These are phyloP conservation scores for Dentipellis sp. DNA, from an alignment of 768 basidiomycete species.

Conservation along the genomic window DNA sequence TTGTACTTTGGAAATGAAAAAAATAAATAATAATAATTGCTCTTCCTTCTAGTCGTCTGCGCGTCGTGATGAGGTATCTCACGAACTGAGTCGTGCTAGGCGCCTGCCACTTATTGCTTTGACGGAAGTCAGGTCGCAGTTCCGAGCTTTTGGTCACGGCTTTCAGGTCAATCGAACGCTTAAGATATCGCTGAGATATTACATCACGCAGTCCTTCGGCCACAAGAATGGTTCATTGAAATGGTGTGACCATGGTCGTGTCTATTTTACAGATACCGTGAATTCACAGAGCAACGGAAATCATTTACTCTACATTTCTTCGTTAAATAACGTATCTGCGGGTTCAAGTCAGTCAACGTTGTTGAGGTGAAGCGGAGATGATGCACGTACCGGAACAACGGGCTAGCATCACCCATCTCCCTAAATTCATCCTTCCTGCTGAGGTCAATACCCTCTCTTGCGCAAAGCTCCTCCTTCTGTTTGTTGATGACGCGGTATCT, in stretches of 20 bases:
- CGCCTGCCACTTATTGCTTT: too few species aligned
- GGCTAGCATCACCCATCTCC: constrained; percentile 44
- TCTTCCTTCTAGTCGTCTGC: too few species aligned
- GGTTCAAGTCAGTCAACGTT: neutral
- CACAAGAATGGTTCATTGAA: neutral
- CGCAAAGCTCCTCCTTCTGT: constrained; percentile 35
- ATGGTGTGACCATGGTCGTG: too few species aligned
- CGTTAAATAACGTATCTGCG: constrained; percentile 10
- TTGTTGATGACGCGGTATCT: constrained; percentile 41
- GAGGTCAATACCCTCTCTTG: constrained; percentile 32
- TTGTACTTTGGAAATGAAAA: too few species aligned
- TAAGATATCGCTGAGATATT: neutral
- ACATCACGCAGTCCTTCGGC: neutral
- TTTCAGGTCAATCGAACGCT: too few species aligned
- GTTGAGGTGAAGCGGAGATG: neutral
- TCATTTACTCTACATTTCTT: neutral
- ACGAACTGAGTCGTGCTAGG: too few species aligned
- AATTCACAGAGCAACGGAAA: neutral
- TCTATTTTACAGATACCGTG: neutral
- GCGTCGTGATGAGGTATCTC: too few species aligned
- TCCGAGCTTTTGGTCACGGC: too few species aligned
- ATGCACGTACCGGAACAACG: constrained; percentile 38
- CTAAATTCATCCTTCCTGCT: constrained; percentile 31
- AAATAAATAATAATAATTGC: too few species aligned
- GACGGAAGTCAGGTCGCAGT: too few species aligned